Evolutionary conservation across 306 rosid genomes (phyloP).

Genomic region (Ochetophila trinervis): DNA sequence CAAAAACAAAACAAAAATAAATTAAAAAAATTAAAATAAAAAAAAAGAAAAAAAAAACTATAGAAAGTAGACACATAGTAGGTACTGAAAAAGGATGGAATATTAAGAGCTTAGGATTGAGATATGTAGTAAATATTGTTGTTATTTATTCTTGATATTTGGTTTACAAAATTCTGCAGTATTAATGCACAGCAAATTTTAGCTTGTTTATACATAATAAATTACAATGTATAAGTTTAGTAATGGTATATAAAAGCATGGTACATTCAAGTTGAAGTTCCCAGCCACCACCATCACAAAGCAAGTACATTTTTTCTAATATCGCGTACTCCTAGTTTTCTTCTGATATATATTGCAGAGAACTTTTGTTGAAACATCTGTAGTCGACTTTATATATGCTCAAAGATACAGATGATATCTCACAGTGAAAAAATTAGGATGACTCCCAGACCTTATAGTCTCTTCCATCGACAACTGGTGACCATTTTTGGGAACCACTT

Average conservation of each 20-base stretch:
- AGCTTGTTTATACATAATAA: no score
- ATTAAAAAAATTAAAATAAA: no score
- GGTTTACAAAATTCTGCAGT: not conserved
- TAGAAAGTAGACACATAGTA: no score
- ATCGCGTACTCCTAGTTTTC: slow-evolving; percentile 6
- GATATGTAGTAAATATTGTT: no score
- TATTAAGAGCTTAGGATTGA: no score
- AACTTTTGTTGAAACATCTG: not conserved
- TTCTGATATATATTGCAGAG: not conserved
- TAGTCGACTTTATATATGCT: slow-evolving; percentile 20
- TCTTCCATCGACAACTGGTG: slow-evolving; percentile 54
- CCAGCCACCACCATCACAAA: slow-evolving; percentile 5
- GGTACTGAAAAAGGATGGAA: no score
- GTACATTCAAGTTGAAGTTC: slow-evolving; percentile 20
- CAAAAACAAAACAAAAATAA: no score
- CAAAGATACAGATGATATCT: slow-evolving; percentile 7
- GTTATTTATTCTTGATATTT: no score
- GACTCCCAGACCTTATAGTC: slow-evolving; percentile 90
- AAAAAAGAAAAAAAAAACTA: no score
- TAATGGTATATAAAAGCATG: not conserved
- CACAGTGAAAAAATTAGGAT: slow-evolving; percentile 20
- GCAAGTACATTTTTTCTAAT: slow-evolving; percentile 14
- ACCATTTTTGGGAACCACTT: slow-evolving; percentile 56
- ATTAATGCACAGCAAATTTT: not conserved
- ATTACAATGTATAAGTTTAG: not conserved